phyloP scores from a whole-genome alignment of 2,329 filamentous ascomycete species.

The Mollisiaceae sp. region DNA sequence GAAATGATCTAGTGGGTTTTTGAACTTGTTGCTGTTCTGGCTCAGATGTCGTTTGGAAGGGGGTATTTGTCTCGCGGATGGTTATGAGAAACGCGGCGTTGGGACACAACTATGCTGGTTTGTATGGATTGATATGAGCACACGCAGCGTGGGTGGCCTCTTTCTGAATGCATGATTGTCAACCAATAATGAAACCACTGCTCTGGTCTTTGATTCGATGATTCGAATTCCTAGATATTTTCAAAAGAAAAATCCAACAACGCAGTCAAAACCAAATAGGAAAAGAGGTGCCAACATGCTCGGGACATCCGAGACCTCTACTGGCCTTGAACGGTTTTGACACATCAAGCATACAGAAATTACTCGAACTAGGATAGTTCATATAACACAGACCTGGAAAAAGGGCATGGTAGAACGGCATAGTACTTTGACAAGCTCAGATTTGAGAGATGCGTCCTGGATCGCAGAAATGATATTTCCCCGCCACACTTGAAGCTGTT shows the following conservation, averaged over 20 bases:
- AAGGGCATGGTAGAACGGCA: neutral
- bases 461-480: neutral
- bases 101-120: neutral
- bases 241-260: no score
- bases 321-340: no score
- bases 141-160: neutral
- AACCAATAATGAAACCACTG: neutral
- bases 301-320: no score
- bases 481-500: neutral
- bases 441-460: neutral
- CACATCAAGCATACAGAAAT: no score
- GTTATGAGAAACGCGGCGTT: neutral
- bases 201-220: neutral
- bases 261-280: no score
- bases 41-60: neutral
- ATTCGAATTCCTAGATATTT: no score
- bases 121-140: constrained; percentile 5
- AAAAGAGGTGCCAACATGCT: no score
- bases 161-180: neutral
- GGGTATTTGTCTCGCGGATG: neutral
- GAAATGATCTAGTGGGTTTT: neutral
- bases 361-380: no score
- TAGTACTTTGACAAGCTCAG: neutral
- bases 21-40: neutral
- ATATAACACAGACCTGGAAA: no score